Evolutionary conservation across 177 flowering plant genomes (phyloP).

Genomic region (Vitis hybrid): DNA sequence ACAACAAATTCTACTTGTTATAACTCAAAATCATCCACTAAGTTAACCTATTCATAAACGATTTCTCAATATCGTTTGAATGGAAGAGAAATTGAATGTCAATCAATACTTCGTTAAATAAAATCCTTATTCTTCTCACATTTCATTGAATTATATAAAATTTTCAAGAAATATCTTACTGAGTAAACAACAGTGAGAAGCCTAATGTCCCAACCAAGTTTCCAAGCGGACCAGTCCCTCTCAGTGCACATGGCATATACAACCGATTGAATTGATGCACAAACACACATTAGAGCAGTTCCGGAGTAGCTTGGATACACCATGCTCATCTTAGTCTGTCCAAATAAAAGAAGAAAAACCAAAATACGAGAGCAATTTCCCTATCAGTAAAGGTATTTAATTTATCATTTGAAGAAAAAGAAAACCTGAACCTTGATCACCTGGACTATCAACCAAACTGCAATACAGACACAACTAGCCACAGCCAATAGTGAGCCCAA

Average conservation of each 20-base stretch:
- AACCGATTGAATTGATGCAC: slow-evolving; percentile 26
- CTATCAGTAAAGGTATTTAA: no score
- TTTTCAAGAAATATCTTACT: slow-evolving; percentile 11
- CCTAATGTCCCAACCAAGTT: slow-evolving; percentile 33
- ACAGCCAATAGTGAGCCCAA: slow-evolving; percentile 28
- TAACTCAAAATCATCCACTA: no score
- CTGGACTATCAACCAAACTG: slow-evolving; percentile 42
- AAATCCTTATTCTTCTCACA: no score
- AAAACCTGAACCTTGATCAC: slow-evolving; percentile 8
- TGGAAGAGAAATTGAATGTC: no score
- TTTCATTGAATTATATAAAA: no score
- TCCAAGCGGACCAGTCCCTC: slow-evolving; percentile 31
- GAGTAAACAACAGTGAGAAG: slow-evolving; percentile 28
- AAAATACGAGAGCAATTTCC: no score
- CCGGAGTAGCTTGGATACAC: slow-evolving; percentile 27
- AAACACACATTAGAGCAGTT: slow-evolving; percentile 26
- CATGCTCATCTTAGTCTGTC: slow-evolving; percentile 26
- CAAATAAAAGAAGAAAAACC: no score
- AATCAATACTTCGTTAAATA: no score
- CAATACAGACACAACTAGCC: slow-evolving; percentile 22
- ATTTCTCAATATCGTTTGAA: no score
- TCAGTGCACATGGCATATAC: slow-evolving; percentile 22
- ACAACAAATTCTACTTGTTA: background rate
- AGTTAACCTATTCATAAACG: no score
- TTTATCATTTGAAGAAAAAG: no score